A percentile compares a stretch with the other conserved stretches of the same genome.
These are phyloP conservation scores for Kokia cookei DNA, from an alignment of 441 rosid species.

Conservation along the genomic window DNA sequence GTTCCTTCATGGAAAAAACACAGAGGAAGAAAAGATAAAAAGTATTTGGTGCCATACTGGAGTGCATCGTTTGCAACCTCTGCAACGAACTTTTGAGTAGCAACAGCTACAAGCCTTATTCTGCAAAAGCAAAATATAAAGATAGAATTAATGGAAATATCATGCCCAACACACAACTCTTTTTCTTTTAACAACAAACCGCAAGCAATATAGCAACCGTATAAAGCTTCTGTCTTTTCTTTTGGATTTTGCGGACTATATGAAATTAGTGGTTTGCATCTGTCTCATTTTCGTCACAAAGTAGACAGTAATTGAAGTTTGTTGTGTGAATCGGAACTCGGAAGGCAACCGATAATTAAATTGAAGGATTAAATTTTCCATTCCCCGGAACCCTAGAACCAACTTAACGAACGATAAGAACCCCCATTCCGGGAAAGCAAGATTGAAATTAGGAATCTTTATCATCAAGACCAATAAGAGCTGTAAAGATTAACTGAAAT, in stretches of 20 bases:
- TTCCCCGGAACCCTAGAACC: not conserved
- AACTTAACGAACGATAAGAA: not conserved
- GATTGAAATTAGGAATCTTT: not conserved
- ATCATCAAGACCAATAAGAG: not conserved
- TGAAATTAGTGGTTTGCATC: too few species aligned
- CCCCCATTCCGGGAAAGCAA: not conserved
- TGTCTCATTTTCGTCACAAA: too few species aligned
- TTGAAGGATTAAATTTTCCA: not conserved
- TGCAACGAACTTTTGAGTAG: slow-evolving; percentile 87
- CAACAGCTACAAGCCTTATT: slow-evolving; percentile 84
- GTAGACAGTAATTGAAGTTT: too few species aligned
- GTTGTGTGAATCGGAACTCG: too few species aligned
- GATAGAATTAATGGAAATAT: not conserved
- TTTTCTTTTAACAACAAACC: not conserved
- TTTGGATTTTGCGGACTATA: too few species aligned
- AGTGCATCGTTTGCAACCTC: slow-evolving; percentile 89
- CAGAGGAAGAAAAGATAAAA: not conserved
- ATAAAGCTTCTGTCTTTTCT: not conserved
- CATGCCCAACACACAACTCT: not conserved
- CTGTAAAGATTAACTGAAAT: too few species aligned
- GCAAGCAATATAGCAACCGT: not conserved
- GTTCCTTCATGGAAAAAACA: not conserved
- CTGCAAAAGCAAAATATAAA: slow-evolving; percentile 34
- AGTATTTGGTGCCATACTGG: slow-evolving; percentile 43
- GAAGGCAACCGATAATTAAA: not conserved